Conservation (phyloP, 495 filamentous ascomycete genomes). For the Viridothelium virens region DNA sequence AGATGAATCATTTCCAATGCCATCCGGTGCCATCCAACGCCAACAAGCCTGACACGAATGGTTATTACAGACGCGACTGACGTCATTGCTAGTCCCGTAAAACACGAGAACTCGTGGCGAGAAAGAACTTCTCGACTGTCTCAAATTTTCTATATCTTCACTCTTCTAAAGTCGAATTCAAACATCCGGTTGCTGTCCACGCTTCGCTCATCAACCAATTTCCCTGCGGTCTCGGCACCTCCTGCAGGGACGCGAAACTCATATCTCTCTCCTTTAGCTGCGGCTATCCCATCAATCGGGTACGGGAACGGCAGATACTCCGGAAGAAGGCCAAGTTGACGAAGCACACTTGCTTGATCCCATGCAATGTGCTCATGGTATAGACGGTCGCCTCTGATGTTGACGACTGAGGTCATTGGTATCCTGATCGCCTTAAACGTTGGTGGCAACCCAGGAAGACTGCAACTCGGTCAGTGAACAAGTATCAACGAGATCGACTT, state of each 20-base stretch:
- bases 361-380: conserved; percentile 23
- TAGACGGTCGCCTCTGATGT: conserved; percentile 20
- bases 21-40: no score
- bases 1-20: no score
- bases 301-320: conserved; percentile 47
- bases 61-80: no score
- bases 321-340: conserved; percentile 23
- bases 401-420: conserved; percentile 20
- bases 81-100: no score
- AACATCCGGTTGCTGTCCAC: conserved; percentile 19
- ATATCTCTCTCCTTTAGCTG: conserved; percentile 39
- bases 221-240: conserved; percentile 15
- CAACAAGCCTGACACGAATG: no score
- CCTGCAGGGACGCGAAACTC: conserved; percentile 42
- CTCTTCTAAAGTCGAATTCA: conserved; percentile 3
- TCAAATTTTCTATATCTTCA: not conserved
- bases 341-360: conserved; percentile 18
- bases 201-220: conserved; percentile 17
- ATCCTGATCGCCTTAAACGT: conserved; percentile 13
- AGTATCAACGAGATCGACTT: not conserved
- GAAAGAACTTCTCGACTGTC: no score
- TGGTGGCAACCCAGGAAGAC: conserved; percentile 19
- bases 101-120: no score
- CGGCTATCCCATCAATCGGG: conserved; percentile 36
- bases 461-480: conserved; percentile 14